Evolutionary conservation across 2,329 filamentous ascomycete species (phyloP).

Genomic region (Aspergillus niger): DNA sequence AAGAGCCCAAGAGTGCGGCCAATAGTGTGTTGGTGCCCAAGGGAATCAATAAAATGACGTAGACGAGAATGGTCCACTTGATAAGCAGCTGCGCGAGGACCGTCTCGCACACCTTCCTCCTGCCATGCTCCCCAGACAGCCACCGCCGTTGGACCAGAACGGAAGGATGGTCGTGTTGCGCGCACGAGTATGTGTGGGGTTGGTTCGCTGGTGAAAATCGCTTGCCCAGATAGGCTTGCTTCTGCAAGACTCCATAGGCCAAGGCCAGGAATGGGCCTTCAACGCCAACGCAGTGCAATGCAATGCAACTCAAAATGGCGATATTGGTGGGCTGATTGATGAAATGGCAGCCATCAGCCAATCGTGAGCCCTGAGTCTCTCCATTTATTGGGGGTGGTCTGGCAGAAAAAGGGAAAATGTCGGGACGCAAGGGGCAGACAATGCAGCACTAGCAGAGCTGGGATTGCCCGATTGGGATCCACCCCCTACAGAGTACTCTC

Average conservation of each 20-base stretch:
- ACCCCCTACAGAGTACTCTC: slow-evolving; percentile 9
- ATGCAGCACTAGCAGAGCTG: slow-evolving; percentile 10
- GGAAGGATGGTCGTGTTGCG: slow-evolving; percentile 14
- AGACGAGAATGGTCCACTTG: slow-evolving; percentile 15
- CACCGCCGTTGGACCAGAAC: slow-evolving; percentile 7
- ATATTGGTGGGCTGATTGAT: slow-evolving; percentile 18
- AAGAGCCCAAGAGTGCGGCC: not conserved
- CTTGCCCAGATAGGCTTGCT: slow-evolving; percentile 11
- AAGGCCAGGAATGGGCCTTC: slow-evolving; percentile 14
- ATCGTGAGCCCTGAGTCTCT: not conserved
- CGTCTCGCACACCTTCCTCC: not conserved
- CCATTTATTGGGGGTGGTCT: slow-evolving; percentile 16
- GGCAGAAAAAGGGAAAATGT: slow-evolving; percentile 7
- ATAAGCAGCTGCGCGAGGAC: slow-evolving; percentile 15
- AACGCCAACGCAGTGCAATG: slow-evolving; percentile 26
- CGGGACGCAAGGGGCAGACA: slow-evolving; percentile 23
- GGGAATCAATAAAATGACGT: slow-evolving; percentile 25
- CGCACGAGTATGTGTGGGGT: slow-evolving; percentile 17
- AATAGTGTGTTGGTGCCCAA: slow-evolving; percentile 5
- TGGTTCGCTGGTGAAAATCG: slow-evolving; percentile 10
- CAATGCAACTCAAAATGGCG: slow-evolving; percentile 28
- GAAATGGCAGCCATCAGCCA: slow-evolving; percentile 13
- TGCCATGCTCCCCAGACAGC: slow-evolving; percentile 12
- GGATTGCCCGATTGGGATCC: slow-evolving; percentile 13
- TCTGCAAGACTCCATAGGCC: slow-evolving; percentile 7